Evolutionary conservation across 148 eudicot species (phyloP), one percentile per base, ranked within the genome.

Genomic region (Gaultheria prostrata): DNA sequence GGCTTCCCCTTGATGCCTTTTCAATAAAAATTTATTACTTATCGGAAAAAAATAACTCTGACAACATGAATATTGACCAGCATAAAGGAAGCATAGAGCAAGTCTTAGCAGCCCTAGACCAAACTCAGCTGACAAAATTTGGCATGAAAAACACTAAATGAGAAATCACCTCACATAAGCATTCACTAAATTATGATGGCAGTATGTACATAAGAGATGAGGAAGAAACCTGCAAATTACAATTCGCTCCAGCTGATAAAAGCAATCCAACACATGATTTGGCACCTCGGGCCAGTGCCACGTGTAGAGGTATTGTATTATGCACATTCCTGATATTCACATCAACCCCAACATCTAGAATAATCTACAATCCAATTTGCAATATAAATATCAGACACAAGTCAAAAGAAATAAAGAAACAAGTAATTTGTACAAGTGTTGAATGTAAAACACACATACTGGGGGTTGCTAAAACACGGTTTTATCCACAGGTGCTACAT

Each of bases 251-350:
- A 77, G 97, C 94, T 56, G 97, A 92, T 79, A 97, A 85, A 83
- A 97, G 98, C 86, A 93, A 90, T 79, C 94, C 97, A 85, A 97
- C 92, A 87, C 99, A 94, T 87, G 97, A 94, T 75, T 94, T 97
- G 87, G 99, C 94, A 85, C 99, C 99, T 86, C 98, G 93, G 86
- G 97, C 97, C 91, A 97, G 86, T 51, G 99, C 99, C 87, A 97
- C 93, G 75, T 97, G 99, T 73, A 97, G 94, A 85, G 99, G 98
- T 86, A 94, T 91, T 39, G 98, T 93, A 83, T 94, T 94, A 80
- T 93, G 95, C 83, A 85, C 89, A 82, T 92, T 94, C 80, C 95
- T 93, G 59, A 92, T 90, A 88, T 97, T 97, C 78, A 94, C 99
- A 91, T 97, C 96, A 88, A 97, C 97, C 79, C 97, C 98, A 83